phyloP scores from a whole-genome alignment of 345 rosid genomes.

The Lumnitzera racemosa region DNA sequence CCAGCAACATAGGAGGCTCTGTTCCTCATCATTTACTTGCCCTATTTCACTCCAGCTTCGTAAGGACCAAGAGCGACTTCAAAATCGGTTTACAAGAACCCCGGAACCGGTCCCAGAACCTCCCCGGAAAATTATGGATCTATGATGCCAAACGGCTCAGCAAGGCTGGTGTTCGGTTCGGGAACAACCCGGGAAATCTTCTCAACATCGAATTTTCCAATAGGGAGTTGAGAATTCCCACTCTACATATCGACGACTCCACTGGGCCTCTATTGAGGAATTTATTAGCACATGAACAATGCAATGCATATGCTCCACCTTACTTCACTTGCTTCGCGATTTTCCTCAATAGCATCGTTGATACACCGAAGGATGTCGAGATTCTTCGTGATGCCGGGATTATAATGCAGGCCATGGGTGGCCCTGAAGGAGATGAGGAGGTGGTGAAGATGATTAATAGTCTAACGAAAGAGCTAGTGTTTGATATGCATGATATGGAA shows the following conservation, averaged over 20 bases:
- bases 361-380: constrained; percentile 5
- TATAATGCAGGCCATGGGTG: constrained; percentile 3
- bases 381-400: constrained; percentile 4
- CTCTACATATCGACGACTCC: constrained; percentile 3
- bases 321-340: constrained; percentile 8
- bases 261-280: constrained; percentile 8
- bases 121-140: constrained; percentile 8
- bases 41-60: constrained; percentile 11
- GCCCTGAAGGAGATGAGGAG: background rate
- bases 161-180: background rate
- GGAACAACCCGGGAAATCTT: constrained; percentile 4
- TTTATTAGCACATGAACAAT: constrained; percentile 7
- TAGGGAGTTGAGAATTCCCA: constrained; percentile 8
- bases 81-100: background rate
- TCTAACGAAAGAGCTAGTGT: constrained; percentile 9
- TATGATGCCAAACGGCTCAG: background rate
- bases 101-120: background rate
- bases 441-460: constrained; percentile 7
- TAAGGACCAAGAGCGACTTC: background rate
- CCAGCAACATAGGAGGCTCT: background rate
- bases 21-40: constrained; percentile 8
- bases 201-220: constrained; percentile 6
- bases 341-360: constrained; percentile 8
- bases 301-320: background rate
- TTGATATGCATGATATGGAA: constrained; percentile 8